These are phyloP conservation scores for Mucor plumbeus DNA, from an alignment of 371 early-diverging fungal species.

Conservation along the genomic window DNA sequence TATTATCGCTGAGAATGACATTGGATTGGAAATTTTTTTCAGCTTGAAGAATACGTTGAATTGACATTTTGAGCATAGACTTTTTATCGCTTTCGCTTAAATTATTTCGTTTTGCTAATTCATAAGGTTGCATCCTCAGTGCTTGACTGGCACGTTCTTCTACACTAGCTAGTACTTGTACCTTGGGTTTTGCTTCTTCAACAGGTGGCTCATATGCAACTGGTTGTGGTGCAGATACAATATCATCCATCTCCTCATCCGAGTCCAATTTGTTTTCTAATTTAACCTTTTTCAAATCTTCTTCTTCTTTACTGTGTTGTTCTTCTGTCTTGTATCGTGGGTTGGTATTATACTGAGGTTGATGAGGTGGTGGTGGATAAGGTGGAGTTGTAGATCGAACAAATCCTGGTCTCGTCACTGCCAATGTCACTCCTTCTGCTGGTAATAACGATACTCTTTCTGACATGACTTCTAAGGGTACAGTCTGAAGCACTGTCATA, in stretches of 20 bases:
- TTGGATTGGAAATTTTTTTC: slow-evolving; percentile 21
- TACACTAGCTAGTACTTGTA: slow-evolving; percentile 41
- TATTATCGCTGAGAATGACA: not conserved
- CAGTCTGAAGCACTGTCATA: slow-evolving; percentile 44
- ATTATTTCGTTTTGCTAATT: slow-evolving; percentile 26
- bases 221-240: not conserved
- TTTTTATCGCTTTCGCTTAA: slow-evolving; percentile 25
- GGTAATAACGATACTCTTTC: slow-evolving; percentile 32
- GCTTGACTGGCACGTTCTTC: slow-evolving; percentile 53
- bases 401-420: slow-evolving; percentile 26
- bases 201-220: slow-evolving; percentile 6
- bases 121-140: slow-evolving; percentile 50
- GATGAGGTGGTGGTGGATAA: slow-evolving; percentile 29
- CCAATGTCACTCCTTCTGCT: slow-evolving; percentile 25
- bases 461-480: slow-evolving; percentile 39
- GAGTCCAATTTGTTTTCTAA: slow-evolving; percentile 5
- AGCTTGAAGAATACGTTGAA: slow-evolving; percentile 47
- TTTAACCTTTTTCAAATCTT: not conserved
- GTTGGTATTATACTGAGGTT: slow-evolving; percentile 24
- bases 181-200: slow-evolving; percentile 19
- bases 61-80: slow-evolving; percentile 39
- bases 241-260: slow-evolving; percentile 24
- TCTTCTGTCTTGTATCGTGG: slow-evolving; percentile 16
- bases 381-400: slow-evolving; percentile 29
- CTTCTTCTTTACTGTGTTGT: not conserved